These are phyloP conservation scores for Arthonia radiata DNA, from an alignment of 495 filamentous ascomycete genomes.

Conservation along the genomic window DNA sequence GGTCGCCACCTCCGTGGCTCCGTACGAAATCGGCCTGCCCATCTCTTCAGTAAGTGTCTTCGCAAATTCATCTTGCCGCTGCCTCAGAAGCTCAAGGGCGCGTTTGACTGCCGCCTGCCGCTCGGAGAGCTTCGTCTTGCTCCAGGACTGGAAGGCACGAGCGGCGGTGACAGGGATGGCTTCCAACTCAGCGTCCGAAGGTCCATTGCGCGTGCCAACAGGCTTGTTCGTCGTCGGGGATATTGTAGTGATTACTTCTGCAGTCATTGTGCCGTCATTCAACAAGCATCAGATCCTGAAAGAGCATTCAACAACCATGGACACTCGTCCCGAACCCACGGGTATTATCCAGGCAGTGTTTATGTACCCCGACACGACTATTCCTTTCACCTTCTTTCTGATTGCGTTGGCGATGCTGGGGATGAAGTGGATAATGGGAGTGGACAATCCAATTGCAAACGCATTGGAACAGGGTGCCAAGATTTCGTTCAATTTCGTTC, in stretches of 20 bases:
- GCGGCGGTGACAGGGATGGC: conserved; percentile 38
- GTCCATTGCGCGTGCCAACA: conserved; percentile 47
- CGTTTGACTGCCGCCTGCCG: conserved; percentile 55
- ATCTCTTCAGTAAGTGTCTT: conserved; percentile 77
- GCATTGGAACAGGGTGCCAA: too few species aligned
- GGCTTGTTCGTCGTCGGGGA: conserved; percentile 66
- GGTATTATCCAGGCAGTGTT: too few species aligned
- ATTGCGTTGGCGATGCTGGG: too few species aligned
- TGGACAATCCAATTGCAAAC: too few species aligned
- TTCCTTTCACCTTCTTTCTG: too few species aligned
- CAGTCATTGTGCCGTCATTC: conserved; percentile 37
- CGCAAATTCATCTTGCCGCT: conserved; percentile 56
- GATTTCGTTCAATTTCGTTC: too few species aligned
- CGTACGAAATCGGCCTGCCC: conserved; percentile 76
- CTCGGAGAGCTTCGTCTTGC: conserved; percentile 31
- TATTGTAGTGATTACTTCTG: conserved; percentile 67
- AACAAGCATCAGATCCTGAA: too few species aligned
- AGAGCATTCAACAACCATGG: too few species aligned
- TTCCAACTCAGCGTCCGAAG: conserved; percentile 38
- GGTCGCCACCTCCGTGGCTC: conserved; percentile 54
- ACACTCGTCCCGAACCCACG: too few species aligned
- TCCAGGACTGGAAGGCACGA: conserved; percentile 46
- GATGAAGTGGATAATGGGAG: too few species aligned
- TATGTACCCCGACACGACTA: too few species aligned
- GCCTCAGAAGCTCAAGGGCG: conserved; percentile 39